Percentiles rank a stretch among this genome's conserved stretches.
Evolutionary conservation across 2,329 filamentous ascomycete species (phyloP).

Genomic region (Aureobasidium melanogenum): DNA sequence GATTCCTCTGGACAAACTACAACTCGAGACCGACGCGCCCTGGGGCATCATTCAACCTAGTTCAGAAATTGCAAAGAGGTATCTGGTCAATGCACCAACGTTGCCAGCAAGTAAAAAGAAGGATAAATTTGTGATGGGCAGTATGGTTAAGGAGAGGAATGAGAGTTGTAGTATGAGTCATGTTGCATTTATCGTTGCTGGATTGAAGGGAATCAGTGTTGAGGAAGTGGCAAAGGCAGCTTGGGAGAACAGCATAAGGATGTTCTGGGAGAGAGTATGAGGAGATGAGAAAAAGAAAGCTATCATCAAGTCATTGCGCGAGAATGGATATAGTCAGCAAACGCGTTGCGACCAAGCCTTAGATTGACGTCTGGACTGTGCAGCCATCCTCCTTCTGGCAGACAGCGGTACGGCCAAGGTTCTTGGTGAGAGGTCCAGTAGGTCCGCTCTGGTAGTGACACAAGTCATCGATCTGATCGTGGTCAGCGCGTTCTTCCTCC

Average conservation of each 20-base stretch:
- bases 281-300: background rate
- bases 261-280: conserved; percentile 20
- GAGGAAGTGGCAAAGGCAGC: conserved; percentile 36
- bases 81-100: conserved; percentile 30
- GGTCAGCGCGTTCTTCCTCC: background rate
- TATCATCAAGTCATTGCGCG: no score
- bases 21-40: conserved; percentile 42
- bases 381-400: background rate
- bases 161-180: conserved; percentile 42
- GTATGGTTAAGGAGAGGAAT: conserved; percentile 44
- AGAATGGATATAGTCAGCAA: background rate
- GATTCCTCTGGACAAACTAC: conserved; percentile 33
- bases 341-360: no score
- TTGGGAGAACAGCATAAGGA: conserved; percentile 29
- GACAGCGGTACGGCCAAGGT: background rate
- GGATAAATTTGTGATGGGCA: conserved; percentile 35
- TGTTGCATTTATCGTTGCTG: conserved; percentile 41
- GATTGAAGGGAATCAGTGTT: conserved; percentile 35
- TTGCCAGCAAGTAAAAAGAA: conserved; percentile 39
- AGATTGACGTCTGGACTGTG: background rate
- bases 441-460: conserved; percentile 8
- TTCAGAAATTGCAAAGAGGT: conserved; percentile 33
- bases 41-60: conserved; percentile 37
- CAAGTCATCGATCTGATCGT: background rate
- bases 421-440: conserved; percentile 1